Conservation (phyloP, 2,329 filamentous ascomycete species). For the Berkeleyomyces basicola region DNA sequence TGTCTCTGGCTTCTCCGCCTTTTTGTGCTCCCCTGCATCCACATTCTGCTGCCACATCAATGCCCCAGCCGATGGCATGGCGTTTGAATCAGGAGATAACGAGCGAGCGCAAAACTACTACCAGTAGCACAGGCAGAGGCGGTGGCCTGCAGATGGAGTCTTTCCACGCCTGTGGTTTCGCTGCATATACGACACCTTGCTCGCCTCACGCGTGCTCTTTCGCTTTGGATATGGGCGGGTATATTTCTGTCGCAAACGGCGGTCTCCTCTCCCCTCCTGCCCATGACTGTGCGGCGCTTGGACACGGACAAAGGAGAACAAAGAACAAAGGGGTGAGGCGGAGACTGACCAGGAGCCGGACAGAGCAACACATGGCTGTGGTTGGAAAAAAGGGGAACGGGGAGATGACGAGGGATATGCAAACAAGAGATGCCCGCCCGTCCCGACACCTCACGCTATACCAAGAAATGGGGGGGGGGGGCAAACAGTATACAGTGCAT, state of each 20-base stretch:
- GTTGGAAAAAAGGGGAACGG: too few relatives aligned
- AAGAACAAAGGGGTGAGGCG: not conserved
- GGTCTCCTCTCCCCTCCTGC: too few relatives aligned
- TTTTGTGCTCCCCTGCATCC: not conserved
- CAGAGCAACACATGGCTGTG: too few relatives aligned
- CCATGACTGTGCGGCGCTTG: not conserved
- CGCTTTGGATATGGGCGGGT: not conserved
- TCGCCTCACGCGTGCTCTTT: not conserved
- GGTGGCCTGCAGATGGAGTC: not conserved
- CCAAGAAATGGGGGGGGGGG: not conserved
- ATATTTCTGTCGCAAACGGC: not conserved
- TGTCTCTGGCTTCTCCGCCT: not conserved
- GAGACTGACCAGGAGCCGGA: too few relatives aligned
- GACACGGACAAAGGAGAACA: not conserved
- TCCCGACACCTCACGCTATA: too few relatives aligned
- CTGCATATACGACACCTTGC: not conserved
- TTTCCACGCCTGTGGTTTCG: not conserved
- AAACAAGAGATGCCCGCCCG: too few relatives aligned
- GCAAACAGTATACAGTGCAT: not conserved
- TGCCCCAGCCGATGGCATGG: not conserved
- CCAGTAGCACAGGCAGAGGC: not conserved
- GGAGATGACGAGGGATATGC: too few relatives aligned
- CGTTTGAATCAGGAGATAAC: slow-evolving; percentile 1
- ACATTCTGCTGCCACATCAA: not conserved
- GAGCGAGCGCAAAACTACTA: not conserved